phyloP scores from a whole-genome alignment of 257 asterid genomes.

The Thymus mandschuricus region DNA sequence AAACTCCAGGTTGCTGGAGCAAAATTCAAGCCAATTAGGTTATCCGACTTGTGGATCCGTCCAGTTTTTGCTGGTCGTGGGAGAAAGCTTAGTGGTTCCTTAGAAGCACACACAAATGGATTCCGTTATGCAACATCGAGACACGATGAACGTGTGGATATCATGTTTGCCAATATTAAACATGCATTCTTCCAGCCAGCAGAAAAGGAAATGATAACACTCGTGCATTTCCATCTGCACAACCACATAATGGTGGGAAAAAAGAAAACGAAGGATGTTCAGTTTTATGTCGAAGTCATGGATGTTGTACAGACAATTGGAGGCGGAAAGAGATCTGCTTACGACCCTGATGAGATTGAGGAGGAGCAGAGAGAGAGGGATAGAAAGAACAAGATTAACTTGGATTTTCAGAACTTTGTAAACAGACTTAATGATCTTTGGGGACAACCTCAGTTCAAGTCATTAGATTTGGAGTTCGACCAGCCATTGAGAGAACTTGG shows the following conservation, averaged over 20 bases:
- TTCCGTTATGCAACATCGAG: conserved; percentile 64
- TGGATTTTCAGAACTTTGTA: conserved; percentile 61
- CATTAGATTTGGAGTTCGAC: conserved; percentile 60
- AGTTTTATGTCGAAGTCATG: conserved; percentile 68
- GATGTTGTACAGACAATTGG: conserved; percentile 67
- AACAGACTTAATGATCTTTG: conserved; percentile 59
- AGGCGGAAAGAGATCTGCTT: conserved; percentile 62
- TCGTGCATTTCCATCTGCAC: conserved; percentile 64
- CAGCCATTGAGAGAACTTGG: conserved; percentile 68
- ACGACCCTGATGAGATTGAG: conserved; percentile 75
- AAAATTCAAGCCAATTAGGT: conserved; percentile 59
- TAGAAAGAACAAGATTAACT: conserved; percentile 57
- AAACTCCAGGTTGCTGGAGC: conserved; percentile 55
- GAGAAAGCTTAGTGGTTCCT: conserved; percentile 53
- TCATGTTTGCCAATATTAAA: conserved; percentile 56
- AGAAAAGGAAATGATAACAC: conserved; percentile 69
- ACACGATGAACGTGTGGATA: conserved; percentile 55
- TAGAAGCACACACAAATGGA: conserved; percentile 67
- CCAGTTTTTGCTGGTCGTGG: conserved; percentile 65
- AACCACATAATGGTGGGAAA: conserved; percentile 71
- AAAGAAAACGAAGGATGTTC: conserved; percentile 64
- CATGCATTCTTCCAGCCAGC: conserved; percentile 76
- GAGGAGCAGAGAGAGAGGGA: conserved; percentile 71
- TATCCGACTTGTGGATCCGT: conserved; percentile 65
- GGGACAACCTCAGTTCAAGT: conserved; percentile 52